Base-by-base conservation (phyloP, 176 grass and related monocot genomes). In the Poa pratensis region DNA sequence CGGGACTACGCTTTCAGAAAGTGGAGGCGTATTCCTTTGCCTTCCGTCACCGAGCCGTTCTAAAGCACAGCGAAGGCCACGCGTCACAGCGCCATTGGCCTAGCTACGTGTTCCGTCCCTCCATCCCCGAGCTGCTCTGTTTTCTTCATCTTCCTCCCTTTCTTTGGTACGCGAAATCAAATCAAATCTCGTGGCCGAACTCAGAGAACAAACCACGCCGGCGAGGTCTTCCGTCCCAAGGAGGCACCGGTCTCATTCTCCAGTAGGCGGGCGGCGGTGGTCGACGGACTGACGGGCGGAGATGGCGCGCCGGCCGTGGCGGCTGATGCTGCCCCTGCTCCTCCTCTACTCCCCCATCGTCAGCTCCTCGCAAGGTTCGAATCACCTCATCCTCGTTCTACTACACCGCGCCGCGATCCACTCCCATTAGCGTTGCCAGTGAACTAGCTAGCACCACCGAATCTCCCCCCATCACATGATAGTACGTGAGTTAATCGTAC, bases 261-360 rank as follows among this genome's bases (percentile, higher is more conserved):
- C 5, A 4, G 23, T 10, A 30, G 15, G 63, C 24, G 14, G 62
- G 0, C 12, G 43, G 24, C 12, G 60, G 22, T 12, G 60, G 61
- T 16, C 24, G 7, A 5, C 10, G 4, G 23, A 5, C 61, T 26
- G 61, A 30, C 55, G 61, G 61, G 14, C 57, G 22, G 60, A 13
- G 28, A 67, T 67, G 64, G 64, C 32, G 32, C 64, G 64, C 16
- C 63, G 63, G 15, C 64, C 64, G 32, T 67, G 64, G 64, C 64
- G 64, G 64, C 64, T 67, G 64, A 19, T 67, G 64, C 30, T 67
- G 64, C 64, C 64, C 1, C 64, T 67, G 64, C 64, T 67, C 16
- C 30, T 67, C 64, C 64, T 67, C 30, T 67, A 67, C 64, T 67
- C 64, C 30, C 64, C 64, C 64, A 34, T 67, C 64, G 64, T 67